Conservation (phyloP, 2,329 filamentous ascomycete genomes). For the Trichoderma breve region DNA sequence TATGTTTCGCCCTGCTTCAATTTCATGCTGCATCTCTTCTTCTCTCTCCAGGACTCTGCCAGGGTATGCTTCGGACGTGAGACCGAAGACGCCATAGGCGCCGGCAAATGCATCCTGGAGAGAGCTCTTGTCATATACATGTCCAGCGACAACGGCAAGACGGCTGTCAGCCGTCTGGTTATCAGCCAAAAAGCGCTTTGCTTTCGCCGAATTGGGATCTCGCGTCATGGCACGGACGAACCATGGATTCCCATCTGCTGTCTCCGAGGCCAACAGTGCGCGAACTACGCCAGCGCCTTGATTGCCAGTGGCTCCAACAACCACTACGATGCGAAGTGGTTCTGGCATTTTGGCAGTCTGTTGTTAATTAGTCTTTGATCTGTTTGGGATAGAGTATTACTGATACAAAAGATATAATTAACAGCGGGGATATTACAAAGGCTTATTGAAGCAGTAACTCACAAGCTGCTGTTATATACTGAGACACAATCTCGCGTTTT, state of each 20-base stretch:
- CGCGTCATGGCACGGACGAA: neutral
- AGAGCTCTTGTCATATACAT: neutral
- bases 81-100: neutral
- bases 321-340: neutral
- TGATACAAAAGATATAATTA: neutral
- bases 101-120: neutral
- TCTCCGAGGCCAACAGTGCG: neutral
- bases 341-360: neutral
- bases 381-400: neutral
- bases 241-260: neutral
- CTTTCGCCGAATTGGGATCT: neutral
- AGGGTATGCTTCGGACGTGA: neutral
- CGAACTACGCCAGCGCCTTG: neutral
- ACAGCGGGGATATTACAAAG: neutral
- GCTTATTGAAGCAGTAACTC: neutral
- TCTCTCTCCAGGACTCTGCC: neutral
- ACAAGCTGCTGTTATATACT: neutral
- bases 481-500: neutral
- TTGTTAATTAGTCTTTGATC: neutral
- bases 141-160: neutral
- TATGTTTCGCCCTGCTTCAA: neutral
- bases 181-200: neutral
- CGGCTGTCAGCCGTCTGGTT: neutral
- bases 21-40: neutral
- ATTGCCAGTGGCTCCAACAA: neutral